Base-by-base conservation (phyloP, 768 basidiomycete species). In the Lentinus brumalis region DNA sequence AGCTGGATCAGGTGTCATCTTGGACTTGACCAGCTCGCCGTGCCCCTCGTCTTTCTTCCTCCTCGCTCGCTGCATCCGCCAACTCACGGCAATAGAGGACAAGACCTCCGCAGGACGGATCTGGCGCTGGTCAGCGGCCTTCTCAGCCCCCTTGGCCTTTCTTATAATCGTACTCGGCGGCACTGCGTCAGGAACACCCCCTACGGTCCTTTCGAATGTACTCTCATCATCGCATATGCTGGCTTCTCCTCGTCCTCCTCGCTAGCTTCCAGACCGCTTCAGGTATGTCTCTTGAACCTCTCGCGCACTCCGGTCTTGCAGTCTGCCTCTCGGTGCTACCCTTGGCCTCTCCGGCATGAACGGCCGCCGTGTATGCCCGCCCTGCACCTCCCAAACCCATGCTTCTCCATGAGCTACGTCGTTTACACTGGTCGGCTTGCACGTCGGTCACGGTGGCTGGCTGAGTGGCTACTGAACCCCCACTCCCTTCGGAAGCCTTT, bases 61-160 rank as follows among this genome's bases (percentile, higher is more conserved):
- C 55, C 45, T 40, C 61, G 53, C 47, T 49, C 57, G 56, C 44
- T 50, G 51, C 49, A 14, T 52, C 32, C 49, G 57, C 18, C 50
- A 40, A 21, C 53, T 7, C 35, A 54, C 41, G 41, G 42, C 21
- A 26, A 26, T 31, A 49, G 57, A 52, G 62, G 57, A 40, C 52
- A 57, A 55, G 58, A 47, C 57, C 58, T 55, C 62, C 62, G 62
- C 62, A 59, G 62, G 62, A 59, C 62, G 62, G 62, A 63, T 46
- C 50, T 59, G 62, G 57, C 62, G 57, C 58, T 63, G 56, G 57
- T 45, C 57, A 63, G 62, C 62, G 42, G 35, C 55, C 57, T 26
- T 40, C 14, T 26, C 39, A 50, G 35, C 35, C 35, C 44, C 59
- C 52, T 53, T 59, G 59, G 62, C 56, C 49, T 59, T 42, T 40